Base-by-base conservation (phyloP, 306 rosid genomes). In the Calophaca sinica region DNA sequence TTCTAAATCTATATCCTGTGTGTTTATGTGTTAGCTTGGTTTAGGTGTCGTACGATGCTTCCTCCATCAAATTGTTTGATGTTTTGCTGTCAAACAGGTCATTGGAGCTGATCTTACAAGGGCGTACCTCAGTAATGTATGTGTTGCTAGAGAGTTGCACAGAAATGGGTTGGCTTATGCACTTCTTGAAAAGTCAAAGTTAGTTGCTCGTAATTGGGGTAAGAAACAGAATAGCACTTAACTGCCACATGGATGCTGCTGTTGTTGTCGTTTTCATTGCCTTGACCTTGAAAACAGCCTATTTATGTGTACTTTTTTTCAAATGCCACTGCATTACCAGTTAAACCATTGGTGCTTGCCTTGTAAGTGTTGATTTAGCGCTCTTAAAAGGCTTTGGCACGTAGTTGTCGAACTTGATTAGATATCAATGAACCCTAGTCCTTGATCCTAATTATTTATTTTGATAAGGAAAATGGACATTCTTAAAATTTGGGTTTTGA, bases 61-160 rank as follows among this genome's bases (percentile, higher is more conserved):
- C 68, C 9, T 45, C 48, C 67, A 26, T 68, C 65, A 31, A 29
- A 62, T 12, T 74, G 55, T 69, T 76, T 70, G 14, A 14, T 75
- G 41, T 70, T 80, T 66, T 55, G 69, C 73, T 82, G 44, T 78
- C 86, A 38, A 38, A 38, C 42, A 91, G 98, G 88, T 75, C 33
- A 85, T 36, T 61, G 97, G 87, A 62, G 85, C 83, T 50, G 93
- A 94, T 79, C 78, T 88, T 52, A 84, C 89, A n/a, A 87, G 98
- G 77, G 98, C 97, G 59, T 94, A 94, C 79, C 90, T 94, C 73
- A 91, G 96, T 78, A 94, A 94, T 73, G 97, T 94, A 12, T 94
- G 98, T 69, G 97, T 94, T 82, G 97, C 96, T 13, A 58, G 82
- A 54, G 96, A 91, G 81, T 78, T 91, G 84, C 97, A 83, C 26